Percentiles rank a stretch among this genome's conserved stretches.
Evolutionary conservation across 2,329 filamentous ascomycete genomes (phyloP).

Genomic region (Fusarium mundagurra): DNA sequence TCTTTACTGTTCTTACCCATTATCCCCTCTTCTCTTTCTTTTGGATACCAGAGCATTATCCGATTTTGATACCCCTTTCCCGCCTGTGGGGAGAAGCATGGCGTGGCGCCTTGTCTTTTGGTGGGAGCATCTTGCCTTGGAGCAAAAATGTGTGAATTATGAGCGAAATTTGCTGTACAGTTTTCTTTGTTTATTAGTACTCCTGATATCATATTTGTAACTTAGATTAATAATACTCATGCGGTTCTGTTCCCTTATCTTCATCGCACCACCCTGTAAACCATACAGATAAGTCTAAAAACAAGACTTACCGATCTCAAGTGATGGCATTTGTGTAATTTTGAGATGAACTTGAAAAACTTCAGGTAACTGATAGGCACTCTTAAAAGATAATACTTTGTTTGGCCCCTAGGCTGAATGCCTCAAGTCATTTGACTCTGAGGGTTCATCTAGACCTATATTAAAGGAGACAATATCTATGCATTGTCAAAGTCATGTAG

Average conservation of each 20-base stretch:
- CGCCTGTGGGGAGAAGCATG: constrained; percentile 31
- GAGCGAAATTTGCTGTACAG: background rate
- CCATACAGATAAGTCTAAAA: background rate
- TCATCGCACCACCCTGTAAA: background rate
- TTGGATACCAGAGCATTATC: constrained; percentile 19
- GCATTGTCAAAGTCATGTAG: constrained; percentile 7
- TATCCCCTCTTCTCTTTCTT: constrained; percentile 1
- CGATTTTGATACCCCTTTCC: constrained; percentile 42
- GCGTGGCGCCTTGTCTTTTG: constrained; percentile 32
- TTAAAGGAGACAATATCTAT: constrained; percentile 20
- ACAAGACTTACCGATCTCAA: background rate
- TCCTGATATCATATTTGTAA: constrained; percentile 19
- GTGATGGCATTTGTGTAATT: background rate
- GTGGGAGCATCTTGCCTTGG: constrained; percentile 36
- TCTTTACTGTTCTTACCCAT: background rate
- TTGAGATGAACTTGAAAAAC: background rate
- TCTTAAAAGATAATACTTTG: background rate
- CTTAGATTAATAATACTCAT: constrained; percentile 27
- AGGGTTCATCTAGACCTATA: constrained; percentile 9
- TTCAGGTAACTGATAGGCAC: background rate
- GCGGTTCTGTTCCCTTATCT: background rate
- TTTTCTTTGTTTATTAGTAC: constrained; percentile 16
- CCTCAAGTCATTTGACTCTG: background rate
- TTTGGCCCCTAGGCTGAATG: background rate
- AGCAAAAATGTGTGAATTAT: constrained; percentile 32